Percentiles rank a stretch among this genome's conserved stretches.
Conservation (phyloP, 805 yeast species). For the Candida berthetii region DNA sequence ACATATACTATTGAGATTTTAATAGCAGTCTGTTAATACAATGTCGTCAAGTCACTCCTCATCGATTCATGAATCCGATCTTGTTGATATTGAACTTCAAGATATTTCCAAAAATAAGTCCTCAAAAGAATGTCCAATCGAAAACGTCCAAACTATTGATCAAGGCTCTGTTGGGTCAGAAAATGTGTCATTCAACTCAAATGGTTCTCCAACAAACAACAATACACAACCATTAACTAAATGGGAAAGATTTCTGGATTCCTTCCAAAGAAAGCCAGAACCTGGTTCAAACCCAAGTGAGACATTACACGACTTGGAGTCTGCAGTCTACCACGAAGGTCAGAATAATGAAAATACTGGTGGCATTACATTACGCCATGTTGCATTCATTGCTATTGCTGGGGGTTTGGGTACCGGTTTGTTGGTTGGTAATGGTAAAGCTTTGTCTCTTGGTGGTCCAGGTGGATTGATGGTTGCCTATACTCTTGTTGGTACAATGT, state of each 20-base stretch:
- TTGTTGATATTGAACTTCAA: not conserved
- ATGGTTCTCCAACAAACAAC: not conserved
- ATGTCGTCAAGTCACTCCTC: too few relatives aligned
- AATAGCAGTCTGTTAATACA: too few relatives aligned
- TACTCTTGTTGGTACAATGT: slow-evolving; percentile 48
- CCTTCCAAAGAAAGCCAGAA: slow-evolving; percentile 15
- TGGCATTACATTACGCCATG: slow-evolving; percentile 12
- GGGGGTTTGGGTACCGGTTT: slow-evolving; percentile 82
- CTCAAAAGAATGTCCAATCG: not conserved
- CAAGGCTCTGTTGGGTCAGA: not conserved
- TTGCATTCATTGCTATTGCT: slow-evolving; percentile 60
- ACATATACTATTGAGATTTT: too few relatives aligned
- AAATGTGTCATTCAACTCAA: too few relatives aligned
- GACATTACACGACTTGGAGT: not conserved
- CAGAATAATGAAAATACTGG: not conserved
- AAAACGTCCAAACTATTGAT: not conserved
- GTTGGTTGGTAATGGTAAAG: slow-evolving; percentile 49
- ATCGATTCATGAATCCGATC: not conserved
- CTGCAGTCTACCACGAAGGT: not conserved
- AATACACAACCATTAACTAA: not conserved
- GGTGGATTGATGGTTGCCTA: slow-evolving; percentile 48
- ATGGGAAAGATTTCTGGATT: slow-evolving; percentile 23
- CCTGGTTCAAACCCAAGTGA: not conserved
- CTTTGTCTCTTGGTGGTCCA: slow-evolving; percentile 39
- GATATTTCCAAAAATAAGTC: not conserved